Conservation (phyloP, 306 rosid genomes). For the Benincasa hispida region DNA sequence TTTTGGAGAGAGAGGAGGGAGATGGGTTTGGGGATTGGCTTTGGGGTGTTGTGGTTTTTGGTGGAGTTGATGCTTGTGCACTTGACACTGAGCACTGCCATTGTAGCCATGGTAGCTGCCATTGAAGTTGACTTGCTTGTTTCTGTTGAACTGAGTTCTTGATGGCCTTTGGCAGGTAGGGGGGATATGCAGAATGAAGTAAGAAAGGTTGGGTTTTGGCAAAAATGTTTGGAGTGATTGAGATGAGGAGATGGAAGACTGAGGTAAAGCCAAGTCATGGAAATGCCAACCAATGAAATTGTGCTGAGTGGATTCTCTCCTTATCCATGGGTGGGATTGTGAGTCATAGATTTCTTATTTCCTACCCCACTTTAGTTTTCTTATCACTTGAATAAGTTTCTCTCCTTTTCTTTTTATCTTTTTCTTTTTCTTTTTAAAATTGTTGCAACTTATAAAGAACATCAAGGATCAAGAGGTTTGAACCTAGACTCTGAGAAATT, state of each 20-base stretch:
- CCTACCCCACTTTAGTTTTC: slow-evolving; percentile 17
- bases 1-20: slow-evolving; percentile 42
- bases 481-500: too few relatives aligned
- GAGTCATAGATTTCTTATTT: slow-evolving; percentile 10
- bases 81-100: slow-evolving; percentile 69
- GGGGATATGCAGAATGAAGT: slow-evolving; percentile 6
- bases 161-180: slow-evolving; percentile 16
- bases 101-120: slow-evolving; percentile 76
- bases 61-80: slow-evolving; percentile 28
- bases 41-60: slow-evolving; percentile 17
- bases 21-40: slow-evolving; percentile 32
- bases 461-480: background rate
- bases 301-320: slow-evolving; percentile 43
- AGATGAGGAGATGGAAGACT: background rate
- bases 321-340: slow-evolving; percentile 33
- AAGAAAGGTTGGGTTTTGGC: background rate
- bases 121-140: slow-evolving; percentile 16
- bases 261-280: slow-evolving; percentile 3
- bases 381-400: slow-evolving; percentile 10
- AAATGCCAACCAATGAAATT: slow-evolving; percentile 37
- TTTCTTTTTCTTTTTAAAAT: background rate
- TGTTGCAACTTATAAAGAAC: background rate
- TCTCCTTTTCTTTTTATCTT: background rate
- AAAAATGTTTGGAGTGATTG: background rate
- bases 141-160: background rate